A percentile compares a stretch with the other conserved stretches of the same genome.
These are phyloP conservation scores for Gaeumannomyces sp. DNA, from an alignment of 2,329 filamentous ascomycete genomes.

Conservation along the genomic window DNA sequence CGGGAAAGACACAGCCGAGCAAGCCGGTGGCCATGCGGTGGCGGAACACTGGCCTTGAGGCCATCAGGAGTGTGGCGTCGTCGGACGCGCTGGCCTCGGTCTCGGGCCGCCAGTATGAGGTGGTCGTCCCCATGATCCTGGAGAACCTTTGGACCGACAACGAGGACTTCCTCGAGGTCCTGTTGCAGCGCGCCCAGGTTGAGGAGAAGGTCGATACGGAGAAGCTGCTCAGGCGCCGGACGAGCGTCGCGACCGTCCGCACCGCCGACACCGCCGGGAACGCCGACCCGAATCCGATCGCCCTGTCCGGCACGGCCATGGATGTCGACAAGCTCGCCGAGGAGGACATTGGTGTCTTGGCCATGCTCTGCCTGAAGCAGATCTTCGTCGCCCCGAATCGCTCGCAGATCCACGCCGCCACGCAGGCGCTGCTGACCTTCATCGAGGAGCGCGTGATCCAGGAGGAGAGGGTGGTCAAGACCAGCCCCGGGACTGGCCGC, in stretches of 20 bases:
- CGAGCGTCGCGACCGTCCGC: constrained; percentile 72
- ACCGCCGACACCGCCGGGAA: constrained; percentile 53
- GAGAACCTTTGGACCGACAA: constrained; percentile 77
- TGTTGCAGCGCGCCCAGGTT: constrained; percentile 61
- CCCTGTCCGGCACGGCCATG: constrained; percentile 71
- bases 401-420: constrained; percentile 73
- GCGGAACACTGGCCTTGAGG: constrained; percentile 67
- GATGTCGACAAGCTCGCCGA: constrained; percentile 88
- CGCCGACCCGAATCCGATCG: constrained; percentile 59
- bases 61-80: constrained; percentile 73
- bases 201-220: constrained; percentile 65
- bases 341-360: constrained; percentile 78
- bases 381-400: constrained; percentile 80
- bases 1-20: constrained; percentile 51
- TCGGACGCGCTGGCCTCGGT: constrained; percentile 74
- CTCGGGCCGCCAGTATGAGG: constrained; percentile 67
- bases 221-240: constrained; percentile 58
- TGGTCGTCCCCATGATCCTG: constrained; percentile 77
- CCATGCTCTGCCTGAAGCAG: constrained; percentile 78
- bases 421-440: constrained; percentile 67
- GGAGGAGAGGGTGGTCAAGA: constrained; percentile 46
- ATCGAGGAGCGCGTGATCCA: constrained; percentile 54
- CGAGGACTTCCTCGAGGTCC: constrained; percentile 59
- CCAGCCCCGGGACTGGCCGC: constrained; percentile 33
- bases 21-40: constrained; percentile 73